Conservation (phyloP, 2,329 filamentous ascomycete species). For the Sporothrix pallida region DNA sequence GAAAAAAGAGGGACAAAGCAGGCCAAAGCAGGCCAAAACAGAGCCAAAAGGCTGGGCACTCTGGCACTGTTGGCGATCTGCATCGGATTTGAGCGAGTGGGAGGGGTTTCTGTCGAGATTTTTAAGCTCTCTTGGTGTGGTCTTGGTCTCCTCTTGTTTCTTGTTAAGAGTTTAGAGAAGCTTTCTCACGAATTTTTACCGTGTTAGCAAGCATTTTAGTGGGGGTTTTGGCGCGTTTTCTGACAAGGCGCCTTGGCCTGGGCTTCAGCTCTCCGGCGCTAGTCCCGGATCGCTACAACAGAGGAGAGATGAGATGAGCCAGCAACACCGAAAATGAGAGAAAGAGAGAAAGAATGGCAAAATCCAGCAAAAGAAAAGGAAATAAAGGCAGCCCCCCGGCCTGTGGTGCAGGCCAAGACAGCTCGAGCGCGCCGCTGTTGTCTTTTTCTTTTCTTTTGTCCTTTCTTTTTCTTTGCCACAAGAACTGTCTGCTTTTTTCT, state of each 20-base stretch:
- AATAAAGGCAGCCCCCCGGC: neutral
- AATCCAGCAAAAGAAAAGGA: neutral
- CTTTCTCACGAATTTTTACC: neutral
- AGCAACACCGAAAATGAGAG: neutral
- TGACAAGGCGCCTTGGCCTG: constrained; percentile 23
- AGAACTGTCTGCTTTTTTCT: neutral
- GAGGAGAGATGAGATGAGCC: neutral
- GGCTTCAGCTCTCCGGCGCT: constrained; percentile 4
- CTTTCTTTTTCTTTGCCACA: neutral
- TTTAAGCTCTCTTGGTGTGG: too few species aligned
- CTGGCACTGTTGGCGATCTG: constrained; percentile 1
- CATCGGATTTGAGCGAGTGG: neutral
- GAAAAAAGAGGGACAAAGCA: too few species aligned
- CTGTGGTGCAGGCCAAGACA: neutral
- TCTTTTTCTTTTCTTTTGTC: neutral
- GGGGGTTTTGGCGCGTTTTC: constrained; percentile 9
- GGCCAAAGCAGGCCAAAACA: neutral
- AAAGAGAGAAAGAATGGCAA: neutral
- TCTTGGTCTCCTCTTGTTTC: too few species aligned
- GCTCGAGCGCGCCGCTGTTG: neutral
- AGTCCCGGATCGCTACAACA: constrained; percentile 21
- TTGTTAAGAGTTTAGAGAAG: neutral
- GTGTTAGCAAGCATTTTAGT: constrained; percentile 24
- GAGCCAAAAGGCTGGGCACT: neutral
- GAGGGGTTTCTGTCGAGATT: neutral